Base-by-base conservation (phyloP, 164 flowering plant species). In the Tetrastigma voinierianum region DNA sequence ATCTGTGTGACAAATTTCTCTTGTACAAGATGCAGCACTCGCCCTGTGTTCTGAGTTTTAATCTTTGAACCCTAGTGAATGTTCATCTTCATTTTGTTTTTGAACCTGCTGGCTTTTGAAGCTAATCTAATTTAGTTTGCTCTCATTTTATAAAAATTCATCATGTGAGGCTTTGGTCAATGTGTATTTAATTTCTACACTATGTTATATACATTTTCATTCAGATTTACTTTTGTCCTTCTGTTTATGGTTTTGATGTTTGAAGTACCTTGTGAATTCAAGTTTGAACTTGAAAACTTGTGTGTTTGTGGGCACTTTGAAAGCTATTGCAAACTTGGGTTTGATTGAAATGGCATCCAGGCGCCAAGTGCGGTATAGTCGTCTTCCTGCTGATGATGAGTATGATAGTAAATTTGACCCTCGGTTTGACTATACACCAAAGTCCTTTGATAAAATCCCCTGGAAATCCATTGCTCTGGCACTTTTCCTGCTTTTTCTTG, bases 401-500 rank as follows among this genome's bases (percentile, higher is more conserved):
- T 23, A 66, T 67, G 59, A 47, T 69, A 65, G 68, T 32, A 51
- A 13, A 45, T 66, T 62, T 56, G 98, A 94, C 65, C 90, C 83
- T 64, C 79, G 98, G 14, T 94, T 91, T 76, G 86, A 81, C 25
- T 91, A 94, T 75, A 70, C 85, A 2, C 98, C 95, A 1, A 87
- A 75, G 69, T 20, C 84, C 14, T 80, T 81, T 23, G 90, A 94
- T 71, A 80, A 62, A 72, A 60, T 91, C 66, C 98, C 96, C 9
- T 90, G 97, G 93, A 91, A 80, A 65, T 94, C 97, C 57, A 87
- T 94, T 67, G 72, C 59, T n/a, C 89, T 94, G 24, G 98, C 96
- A 1, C 76, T 94, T 46, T 91, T 91, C 71, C 74, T 94, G 51
- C 86, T 94, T 40, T 69, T 51, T 32, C 87, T 93, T 3, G 98